These are phyloP conservation scores for Cokeromyces recurvatus DNA, from an alignment of 371 early-diverging fungal genomes.

Conservation along the genomic window DNA sequence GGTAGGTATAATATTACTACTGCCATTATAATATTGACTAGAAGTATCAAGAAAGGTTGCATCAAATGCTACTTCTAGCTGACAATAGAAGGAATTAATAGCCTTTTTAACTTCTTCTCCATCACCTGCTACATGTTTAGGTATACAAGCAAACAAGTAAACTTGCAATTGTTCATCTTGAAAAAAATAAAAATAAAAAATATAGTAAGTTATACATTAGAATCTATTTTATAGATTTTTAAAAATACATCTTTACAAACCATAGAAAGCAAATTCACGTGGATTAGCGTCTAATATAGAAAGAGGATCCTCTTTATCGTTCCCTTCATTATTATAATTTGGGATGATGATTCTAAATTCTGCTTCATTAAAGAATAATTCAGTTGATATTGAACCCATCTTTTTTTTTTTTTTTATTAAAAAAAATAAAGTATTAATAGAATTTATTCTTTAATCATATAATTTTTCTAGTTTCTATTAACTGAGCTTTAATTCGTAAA, in stretches of 20 bases:
- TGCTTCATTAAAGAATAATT: conserved; percentile 48
- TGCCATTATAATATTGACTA: too few species aligned
- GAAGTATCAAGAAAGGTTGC: conserved; percentile 48
- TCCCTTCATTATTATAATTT: conserved; percentile 27
- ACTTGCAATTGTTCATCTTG: conserved; percentile 42
- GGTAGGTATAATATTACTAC: conserved; percentile 6
- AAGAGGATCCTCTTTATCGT: conserved; percentile 10
- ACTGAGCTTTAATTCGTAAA: too few species aligned
- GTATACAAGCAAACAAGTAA: conserved; percentile 25
- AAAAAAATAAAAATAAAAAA: neutral
- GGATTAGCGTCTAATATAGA: conserved; percentile 19
- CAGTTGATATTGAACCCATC: conserved; percentile 22
- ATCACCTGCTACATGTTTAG: conserved; percentile 27
- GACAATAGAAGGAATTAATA: conserved; percentile 38
- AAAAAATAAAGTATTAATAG: too few species aligned
- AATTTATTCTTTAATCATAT: too few species aligned
- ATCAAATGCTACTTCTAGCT: conserved; percentile 58
- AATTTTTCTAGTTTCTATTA: too few species aligned
- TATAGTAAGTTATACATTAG: neutral
- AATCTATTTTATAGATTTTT: too few species aligned
- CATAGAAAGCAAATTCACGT: conserved; percentile 43
- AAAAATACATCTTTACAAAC: conserved; percentile 6
- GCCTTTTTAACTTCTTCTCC: conserved; percentile 29
- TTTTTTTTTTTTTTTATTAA: too few species aligned
- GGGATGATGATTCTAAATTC: conserved; percentile 71